Conservation (phyloP, 306 rosid genomes). For the Lotus japonicus region DNA sequence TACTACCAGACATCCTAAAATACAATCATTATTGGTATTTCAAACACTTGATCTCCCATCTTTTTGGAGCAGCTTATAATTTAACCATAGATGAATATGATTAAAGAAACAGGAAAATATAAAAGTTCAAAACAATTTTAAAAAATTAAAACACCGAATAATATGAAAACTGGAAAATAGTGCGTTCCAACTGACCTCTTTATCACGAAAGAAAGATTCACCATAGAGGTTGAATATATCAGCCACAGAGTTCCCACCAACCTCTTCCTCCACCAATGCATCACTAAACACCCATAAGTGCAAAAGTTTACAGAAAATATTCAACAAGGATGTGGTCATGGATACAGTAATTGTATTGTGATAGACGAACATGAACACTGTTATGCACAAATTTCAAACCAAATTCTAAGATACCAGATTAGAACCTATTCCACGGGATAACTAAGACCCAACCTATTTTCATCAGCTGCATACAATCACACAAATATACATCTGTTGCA, state of each 20-base stretch:
- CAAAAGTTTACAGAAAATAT: too few relatives aligned
- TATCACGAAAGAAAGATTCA: conserved; percentile 75
- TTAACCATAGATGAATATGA: too few relatives aligned
- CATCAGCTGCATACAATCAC: conserved; percentile 1
- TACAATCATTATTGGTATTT: too few relatives aligned
- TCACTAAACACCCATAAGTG: conserved; percentile 56
- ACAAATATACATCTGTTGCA: neutral
- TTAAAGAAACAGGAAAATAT: too few relatives aligned
- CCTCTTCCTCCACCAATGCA: conserved; percentile 68
- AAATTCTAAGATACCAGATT: conserved; percentile 5
- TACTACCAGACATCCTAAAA: too few relatives aligned
- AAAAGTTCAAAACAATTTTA: too few relatives aligned
- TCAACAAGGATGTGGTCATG: too few relatives aligned
- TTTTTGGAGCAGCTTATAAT: too few relatives aligned
- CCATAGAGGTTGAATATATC: conserved; percentile 82
- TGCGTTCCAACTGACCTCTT: conserved; percentile 62
- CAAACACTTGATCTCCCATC: too few relatives aligned
- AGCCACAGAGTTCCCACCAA: conserved; percentile 63
- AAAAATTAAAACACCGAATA: conserved; percentile 1
- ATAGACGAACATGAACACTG: neutral
- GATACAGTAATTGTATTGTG: neutral
- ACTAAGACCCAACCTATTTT: conserved; percentile 1
- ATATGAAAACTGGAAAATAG: conserved; percentile 3
- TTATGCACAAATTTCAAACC: conserved; percentile 9
- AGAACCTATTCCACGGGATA: conserved; percentile 8